A percentile compares a stretch with the other conserved stretches of the same genome.
Conservation (phyloP, 2,329 filamentous ascomycete genomes). For the Fusarium anthophilum region DNA sequence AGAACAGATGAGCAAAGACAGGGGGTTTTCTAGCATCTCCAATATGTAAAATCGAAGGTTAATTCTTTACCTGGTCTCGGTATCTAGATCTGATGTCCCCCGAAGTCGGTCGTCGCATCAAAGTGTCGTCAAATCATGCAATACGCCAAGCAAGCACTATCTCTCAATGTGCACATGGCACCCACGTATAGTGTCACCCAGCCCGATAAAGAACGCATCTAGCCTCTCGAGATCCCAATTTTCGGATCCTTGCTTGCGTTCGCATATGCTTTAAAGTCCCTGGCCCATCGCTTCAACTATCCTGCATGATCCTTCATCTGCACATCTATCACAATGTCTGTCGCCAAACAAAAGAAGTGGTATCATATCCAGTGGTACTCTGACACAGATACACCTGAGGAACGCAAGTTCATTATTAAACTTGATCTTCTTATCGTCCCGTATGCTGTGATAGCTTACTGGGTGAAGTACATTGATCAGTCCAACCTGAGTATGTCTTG, state of each 20-base stretch:
- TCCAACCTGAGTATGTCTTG: constrained; percentile 33
- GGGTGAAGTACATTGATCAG: constrained; percentile 43
- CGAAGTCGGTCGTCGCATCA: not conserved
- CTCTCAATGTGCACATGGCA: not conserved
- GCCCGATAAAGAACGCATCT: not conserved
- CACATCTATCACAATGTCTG: constrained; percentile 2
- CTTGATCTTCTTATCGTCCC: constrained; percentile 63
- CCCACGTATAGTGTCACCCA: not conserved
- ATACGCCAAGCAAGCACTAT: constrained; percentile 3
- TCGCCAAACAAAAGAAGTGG: constrained; percentile 14
- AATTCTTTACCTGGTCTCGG: too few relatives aligned
- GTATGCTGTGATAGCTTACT: constrained; percentile 39
- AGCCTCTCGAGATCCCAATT: not conserved
- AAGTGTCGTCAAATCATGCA: constrained; percentile 4
- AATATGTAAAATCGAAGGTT: too few relatives aligned
- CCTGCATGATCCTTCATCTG: not conserved
- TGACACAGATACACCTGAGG: constrained; percentile 13
- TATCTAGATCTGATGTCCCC: not conserved
- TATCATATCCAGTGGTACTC: constrained; percentile 24
- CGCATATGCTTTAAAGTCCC: not conserved
- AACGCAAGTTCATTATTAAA: constrained; percentile 46
- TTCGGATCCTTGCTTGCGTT: not conserved
- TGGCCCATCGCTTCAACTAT: not conserved
- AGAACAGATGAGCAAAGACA: not conserved
- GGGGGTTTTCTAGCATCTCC: too few relatives aligned